phyloP scores from a whole-genome alignment of 768 basidiomycete genomes.

The Hygrocybe punicea region DNA sequence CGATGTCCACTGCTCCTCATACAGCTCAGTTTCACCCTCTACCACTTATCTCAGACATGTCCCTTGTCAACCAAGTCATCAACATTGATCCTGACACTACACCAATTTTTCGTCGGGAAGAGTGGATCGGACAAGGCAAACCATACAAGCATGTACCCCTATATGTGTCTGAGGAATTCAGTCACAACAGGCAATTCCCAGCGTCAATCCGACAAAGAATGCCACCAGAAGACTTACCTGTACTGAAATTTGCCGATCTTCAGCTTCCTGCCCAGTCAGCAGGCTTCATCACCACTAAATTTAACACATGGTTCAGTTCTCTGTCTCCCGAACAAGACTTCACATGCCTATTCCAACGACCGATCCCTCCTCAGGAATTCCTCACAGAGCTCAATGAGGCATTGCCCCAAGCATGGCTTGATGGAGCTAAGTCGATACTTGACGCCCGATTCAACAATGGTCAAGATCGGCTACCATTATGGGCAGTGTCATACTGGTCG shows the following conservation, averaged over 20 bases:
- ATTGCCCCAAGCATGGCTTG: slow-evolving; percentile 1
- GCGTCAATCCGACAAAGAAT: background rate
- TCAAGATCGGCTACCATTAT: background rate
- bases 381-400: background rate
- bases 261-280: background rate
- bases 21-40: too few relatives aligned
- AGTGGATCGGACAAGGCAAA: too few relatives aligned
- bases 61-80: too few relatives aligned
- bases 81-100: too few relatives aligned
- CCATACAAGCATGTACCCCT: too few relatives aligned
- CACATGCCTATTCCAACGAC: background rate
- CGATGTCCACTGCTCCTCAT: too few relatives aligned
- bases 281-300: background rate
- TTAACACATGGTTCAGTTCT: background rate
- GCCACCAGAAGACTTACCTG: background rate
- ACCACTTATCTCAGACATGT: too few relatives aligned
- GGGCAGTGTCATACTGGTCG: slow-evolving; percentile 3
- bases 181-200: background rate
- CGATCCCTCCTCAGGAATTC: background rate
- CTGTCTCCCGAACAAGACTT: background rate
- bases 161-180: too few relatives aligned
- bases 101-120: too few relatives aligned
- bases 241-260: background rate
- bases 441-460: background rate
- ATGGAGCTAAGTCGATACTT: background rate